Evolutionary conservation across 129 eudicot species (phyloP), one percentile per base, ranked within the genome.

Genomic region (Centrapalus pauciflorus): DNA sequence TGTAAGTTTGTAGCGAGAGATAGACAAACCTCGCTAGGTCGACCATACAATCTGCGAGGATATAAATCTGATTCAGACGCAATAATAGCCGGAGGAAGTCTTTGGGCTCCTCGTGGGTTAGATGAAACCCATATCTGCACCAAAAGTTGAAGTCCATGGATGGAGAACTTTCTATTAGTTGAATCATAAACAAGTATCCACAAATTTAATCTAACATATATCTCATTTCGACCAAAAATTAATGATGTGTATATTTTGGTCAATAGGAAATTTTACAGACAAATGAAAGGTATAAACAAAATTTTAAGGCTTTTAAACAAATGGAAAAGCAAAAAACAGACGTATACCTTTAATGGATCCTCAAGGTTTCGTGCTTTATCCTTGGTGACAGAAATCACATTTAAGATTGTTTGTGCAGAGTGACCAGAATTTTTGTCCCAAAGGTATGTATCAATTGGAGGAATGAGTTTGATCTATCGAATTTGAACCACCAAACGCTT

Each of bases 51-150:
- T 76, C 90, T 81, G 66, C 82, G 87, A 60, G 57, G 92, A 67
- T 58, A 87, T 17, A 87, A 69, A 77, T 90, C 97, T 55, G 97
- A 87, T 28, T 83, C 81, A 48, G 90, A 69, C 50, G 76, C 89
- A 70, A 93, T 76, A 61, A 93, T 88, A 32, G 80, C 87, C 21
- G 98, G 98, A 13, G 96, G 96, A 61, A 88, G 73, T 67, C 73
- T 68, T 67, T 93, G 96, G 25, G 98, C 92, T 3, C 98, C 98
- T 73, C 72, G 63, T 25, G 98, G 98, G 60, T 93, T 93, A 58
- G 96, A 84, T 4, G 89, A 77, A 24, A 80, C 87, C 95, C 96
- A 88, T 59, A 93, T 88, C 95, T 88, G 72, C 76, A 82, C 58
- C 68, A 71, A 16, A 61, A 7, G 3, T 43, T n/a, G 23, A 20